Conservation (phyloP, 106 monocot species). For the Iris macrosiphon region DNA sequence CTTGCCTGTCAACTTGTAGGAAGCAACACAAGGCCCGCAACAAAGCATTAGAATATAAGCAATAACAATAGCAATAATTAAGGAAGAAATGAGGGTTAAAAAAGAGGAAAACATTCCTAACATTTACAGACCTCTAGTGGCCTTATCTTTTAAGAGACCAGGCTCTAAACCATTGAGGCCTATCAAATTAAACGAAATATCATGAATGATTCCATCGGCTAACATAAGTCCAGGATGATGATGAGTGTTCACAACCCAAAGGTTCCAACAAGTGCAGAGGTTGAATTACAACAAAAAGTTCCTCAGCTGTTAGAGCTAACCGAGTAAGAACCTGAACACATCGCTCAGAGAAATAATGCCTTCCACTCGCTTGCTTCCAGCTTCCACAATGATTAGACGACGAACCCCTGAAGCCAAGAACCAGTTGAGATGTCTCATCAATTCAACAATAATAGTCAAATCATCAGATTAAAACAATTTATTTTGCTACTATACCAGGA, state of each 20-base stretch:
- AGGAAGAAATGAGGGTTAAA: not conserved
- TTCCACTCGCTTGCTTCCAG: conserved; percentile 63
- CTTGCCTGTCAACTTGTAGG: too few species aligned
- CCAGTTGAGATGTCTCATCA: conserved; percentile 29
- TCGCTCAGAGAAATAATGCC: conserved; percentile 65
- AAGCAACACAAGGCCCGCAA: too few species aligned
- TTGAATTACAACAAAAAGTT: not conserved
- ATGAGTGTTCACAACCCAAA: not conserved
- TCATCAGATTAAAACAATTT: not conserved
- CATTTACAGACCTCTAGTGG: conserved; percentile 39
- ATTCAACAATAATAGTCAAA: not conserved
- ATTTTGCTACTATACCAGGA: conserved; percentile 53
- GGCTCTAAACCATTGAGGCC: conserved; percentile 29
- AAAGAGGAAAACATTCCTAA: conserved; percentile 14
- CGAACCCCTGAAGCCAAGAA: conserved; percentile 37
- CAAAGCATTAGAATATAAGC: too few species aligned
- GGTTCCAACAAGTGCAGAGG: not conserved
- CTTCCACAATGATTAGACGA: conserved; percentile 63
- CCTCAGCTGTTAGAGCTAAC: conserved; percentile 4
- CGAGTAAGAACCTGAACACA: conserved; percentile 58
- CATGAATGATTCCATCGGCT: conserved; percentile 23
- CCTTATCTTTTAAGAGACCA: conserved; percentile 24
- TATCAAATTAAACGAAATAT: conserved; percentile 14
- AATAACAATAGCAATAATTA: conserved; percentile 1
- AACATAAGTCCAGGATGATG: not conserved